These are phyloP conservation scores for Brettanomyces sp. DNA, from an alignment of 805 yeast genomes.

Conservation along the genomic window DNA sequence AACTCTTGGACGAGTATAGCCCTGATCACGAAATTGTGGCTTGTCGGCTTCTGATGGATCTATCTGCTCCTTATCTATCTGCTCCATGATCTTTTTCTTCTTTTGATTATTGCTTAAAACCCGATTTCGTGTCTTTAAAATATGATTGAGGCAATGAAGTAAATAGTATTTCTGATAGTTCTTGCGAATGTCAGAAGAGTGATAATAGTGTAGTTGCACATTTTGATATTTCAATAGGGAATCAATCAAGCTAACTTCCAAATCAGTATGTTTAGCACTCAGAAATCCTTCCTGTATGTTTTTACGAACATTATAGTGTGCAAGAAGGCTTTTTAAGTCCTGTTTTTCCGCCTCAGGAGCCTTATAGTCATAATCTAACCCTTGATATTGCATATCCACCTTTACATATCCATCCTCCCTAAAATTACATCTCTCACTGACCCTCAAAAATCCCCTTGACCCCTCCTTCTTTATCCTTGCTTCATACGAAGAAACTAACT, in stretches of 20 bases:
- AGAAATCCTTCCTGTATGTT: conserved; percentile 30
- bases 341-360: conserved; percentile 2
- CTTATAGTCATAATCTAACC: background rate
- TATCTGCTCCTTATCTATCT: conserved; percentile 26
- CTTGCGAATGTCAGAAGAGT: conserved; percentile 28
- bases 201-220: conserved; percentile 43
- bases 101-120: conserved; percentile 68
- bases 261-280: conserved; percentile 22
- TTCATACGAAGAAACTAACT: conserved; percentile 24
- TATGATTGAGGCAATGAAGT: conserved; percentile 72
- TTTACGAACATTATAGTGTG: conserved; percentile 36
- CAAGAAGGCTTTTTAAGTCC: conserved; percentile 2
- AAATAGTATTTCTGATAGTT: conserved; percentile 52
- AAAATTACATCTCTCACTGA: conserved; percentile 6
- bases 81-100: conserved; percentile 30
- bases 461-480: background rate
- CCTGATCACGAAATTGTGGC: conserved; percentile 79
- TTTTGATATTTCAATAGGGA: conserved; percentile 71
- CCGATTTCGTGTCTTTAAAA: conserved; percentile 80
- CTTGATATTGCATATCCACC: conserved; percentile 21
- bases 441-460: conserved; percentile 14
- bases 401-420: conserved; percentile 21
- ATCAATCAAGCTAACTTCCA: conserved; percentile 47
- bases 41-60: conserved; percentile 25
- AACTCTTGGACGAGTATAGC: conserved; percentile 89